Evolutionary conservation across 169 alveolate genomes (phyloP).

Genomic region (Plasmodium ovale): DNA sequence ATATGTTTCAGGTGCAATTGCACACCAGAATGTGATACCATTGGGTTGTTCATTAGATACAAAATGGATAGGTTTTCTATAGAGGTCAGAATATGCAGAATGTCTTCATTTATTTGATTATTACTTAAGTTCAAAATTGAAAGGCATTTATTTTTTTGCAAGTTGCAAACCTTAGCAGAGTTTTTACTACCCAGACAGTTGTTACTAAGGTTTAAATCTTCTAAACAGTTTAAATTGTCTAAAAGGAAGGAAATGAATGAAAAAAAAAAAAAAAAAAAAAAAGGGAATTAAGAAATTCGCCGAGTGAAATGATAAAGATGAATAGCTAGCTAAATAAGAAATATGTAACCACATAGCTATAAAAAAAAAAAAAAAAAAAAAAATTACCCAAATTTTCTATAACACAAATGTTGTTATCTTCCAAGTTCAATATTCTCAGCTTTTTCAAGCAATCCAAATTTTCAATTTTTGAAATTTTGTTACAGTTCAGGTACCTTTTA

Average conservation of each 20-base stretch:
- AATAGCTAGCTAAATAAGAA: background rate
- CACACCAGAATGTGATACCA: conserved; percentile 39
- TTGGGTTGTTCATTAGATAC: conserved; percentile 64
- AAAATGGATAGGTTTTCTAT: conserved; percentile 23
- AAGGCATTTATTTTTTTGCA: conserved; percentile 20
- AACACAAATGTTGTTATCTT: conserved; percentile 42
- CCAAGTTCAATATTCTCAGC: conserved; percentile 55
- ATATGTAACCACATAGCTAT: background rate
- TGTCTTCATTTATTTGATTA: conserved; percentile 57
- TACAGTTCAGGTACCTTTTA: conserved; percentile 47
- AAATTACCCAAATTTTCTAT: conserved; percentile 69
- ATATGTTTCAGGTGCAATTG: too few relatives aligned
- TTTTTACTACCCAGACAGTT: conserved; percentile 66
- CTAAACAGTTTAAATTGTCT: conserved; percentile 39
- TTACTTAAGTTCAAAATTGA: conserved; percentile 49
- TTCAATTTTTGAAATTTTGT: conserved; percentile 52
- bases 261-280: conserved; percentile 1
- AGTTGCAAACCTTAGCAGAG: conserved; percentile 4
- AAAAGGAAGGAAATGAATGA: background rate
- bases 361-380: background rate
- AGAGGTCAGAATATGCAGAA: conserved; percentile 12
- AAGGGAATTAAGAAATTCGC: background rate
- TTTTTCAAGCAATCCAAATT: conserved; percentile 28
- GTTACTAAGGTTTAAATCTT: conserved; percentile 58
- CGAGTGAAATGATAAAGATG: background rate